Evolutionary conservation across 1,284 basidiomycete genomes (phyloP).

Genomic region (Rhodotorula sp.): DNA sequence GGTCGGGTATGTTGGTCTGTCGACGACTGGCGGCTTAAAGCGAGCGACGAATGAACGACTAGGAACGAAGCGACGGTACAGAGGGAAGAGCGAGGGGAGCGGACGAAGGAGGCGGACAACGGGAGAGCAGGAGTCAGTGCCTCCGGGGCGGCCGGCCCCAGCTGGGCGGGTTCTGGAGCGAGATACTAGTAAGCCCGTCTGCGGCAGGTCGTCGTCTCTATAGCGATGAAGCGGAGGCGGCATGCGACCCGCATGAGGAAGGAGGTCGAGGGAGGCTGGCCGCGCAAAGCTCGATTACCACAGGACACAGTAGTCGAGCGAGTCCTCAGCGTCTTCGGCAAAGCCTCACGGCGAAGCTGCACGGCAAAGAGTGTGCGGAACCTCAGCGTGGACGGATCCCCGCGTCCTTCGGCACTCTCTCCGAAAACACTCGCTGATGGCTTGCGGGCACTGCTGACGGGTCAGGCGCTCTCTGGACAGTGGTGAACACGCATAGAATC

Average conservation of each 20-base stretch:
- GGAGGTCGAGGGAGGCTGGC: not conserved
- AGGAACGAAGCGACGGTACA: not conserved
- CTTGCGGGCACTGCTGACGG: too few relatives aligned
- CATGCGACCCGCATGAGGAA: not conserved
- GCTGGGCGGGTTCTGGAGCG: slow-evolving; percentile 1
- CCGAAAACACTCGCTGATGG: too few relatives aligned
- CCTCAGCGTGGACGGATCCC: too few relatives aligned
- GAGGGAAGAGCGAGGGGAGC: not conserved
- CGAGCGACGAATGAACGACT: not conserved
- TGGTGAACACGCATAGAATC: not conserved
- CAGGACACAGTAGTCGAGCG: too few relatives aligned
- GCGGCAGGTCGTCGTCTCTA: too few relatives aligned
- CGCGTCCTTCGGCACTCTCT: too few relatives aligned
- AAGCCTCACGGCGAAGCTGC: too few relatives aligned
- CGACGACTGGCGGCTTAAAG: not conserved
- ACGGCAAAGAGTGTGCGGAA: too few relatives aligned
- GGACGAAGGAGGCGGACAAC: not conserved
- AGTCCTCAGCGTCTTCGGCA: too few relatives aligned
- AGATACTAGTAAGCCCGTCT: not conserved
- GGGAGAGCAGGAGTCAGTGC: not conserved
- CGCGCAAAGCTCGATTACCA: too few relatives aligned
- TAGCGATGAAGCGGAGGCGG: not conserved
- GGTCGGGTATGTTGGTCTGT: not conserved
- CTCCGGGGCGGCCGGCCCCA: not conserved
- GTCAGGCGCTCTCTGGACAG: too few relatives aligned